Evolutionary conservation across 2,329 filamentous ascomycete species (phyloP).

Genomic region (Ophiocordyceps sinensis): DNA sequence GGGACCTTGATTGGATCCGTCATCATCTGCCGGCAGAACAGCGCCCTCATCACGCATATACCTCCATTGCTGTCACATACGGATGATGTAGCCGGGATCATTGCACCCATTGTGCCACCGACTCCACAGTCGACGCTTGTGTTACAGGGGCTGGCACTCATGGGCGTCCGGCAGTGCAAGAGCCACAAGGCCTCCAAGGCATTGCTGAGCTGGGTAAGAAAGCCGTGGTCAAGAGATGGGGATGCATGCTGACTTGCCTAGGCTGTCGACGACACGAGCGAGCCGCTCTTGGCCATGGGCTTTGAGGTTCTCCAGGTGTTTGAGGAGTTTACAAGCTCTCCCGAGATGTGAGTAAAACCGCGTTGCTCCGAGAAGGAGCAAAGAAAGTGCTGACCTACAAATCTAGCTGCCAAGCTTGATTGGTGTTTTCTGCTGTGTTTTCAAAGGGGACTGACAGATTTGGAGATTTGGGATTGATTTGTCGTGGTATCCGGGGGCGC

Average conservation of each 20-base stretch:
- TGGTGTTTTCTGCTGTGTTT: too few species aligned
- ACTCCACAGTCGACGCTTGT: conserved; percentile 55
- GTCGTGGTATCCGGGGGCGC: too few species aligned
- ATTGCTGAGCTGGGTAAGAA: conserved; percentile 65
- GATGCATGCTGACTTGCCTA: conserved; percentile 17
- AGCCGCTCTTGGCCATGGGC: conserved; percentile 64
- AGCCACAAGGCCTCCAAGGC: conserved; percentile 59
- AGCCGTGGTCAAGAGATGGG: background rate
- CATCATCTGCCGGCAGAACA: conserved; percentile 61
- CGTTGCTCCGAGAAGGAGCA: background rate
- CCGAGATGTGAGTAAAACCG: conserved; percentile 29
- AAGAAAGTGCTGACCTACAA: too few species aligned
- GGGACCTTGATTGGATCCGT: conserved; percentile 63
- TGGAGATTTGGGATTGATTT: too few species aligned
- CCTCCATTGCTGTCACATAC: conserved; percentile 50
- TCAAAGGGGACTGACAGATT: too few species aligned
- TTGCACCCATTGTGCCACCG: conserved; percentile 62
- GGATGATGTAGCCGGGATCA: conserved; percentile 55
- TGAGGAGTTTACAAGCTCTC: conserved; percentile 61
- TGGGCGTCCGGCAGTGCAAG: conserved; percentile 74
- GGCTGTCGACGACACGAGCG: conserved; percentile 56
- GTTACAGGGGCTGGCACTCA: conserved; percentile 60
- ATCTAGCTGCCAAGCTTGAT: too few species aligned
- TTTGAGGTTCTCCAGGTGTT: conserved; percentile 68
- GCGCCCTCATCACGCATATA: conserved; percentile 52